Evolutionary conservation across 768 basidiomycete genomes (phyloP), one percentile per base, ranked within the genome.

Genomic region (Suillus hirtellus): DNA sequence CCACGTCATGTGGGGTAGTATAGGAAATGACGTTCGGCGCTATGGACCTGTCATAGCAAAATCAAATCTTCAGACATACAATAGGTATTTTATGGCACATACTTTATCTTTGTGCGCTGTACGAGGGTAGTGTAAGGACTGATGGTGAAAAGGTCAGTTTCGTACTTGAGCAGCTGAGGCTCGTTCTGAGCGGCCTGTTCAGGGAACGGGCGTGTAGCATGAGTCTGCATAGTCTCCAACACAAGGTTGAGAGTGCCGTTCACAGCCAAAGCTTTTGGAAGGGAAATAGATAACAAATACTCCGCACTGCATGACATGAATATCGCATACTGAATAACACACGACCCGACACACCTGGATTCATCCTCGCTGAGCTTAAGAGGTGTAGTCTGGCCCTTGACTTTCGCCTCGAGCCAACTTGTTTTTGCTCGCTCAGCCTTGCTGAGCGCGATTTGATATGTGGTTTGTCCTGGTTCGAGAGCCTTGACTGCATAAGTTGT

Each of bases 51-150:
- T 58, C 40, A 42, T 19, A 17, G 19, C 1, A 54, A 12, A 34
- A 55, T 59, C 8, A 56, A 58, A 50, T 66, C 35, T 64, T 54
- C 58, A 64, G 24, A 43, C 21, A 52, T 50, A 60, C 49, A 62
- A 42, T 4, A 60, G 24, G 38, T 34, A 34, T 6, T 58, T 62
- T 34, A 37, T 46, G 19, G 27, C 2, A 78, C 89, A 53, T 69
- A 95, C 95, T 87, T 87, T 67, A 97, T 75, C 80, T 96, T 97
- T 21, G 92, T 90, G 53, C 93, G 85, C 75, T 96, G 94, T 24
- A 92, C 86, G 52, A 83, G 76, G 27, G 94, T 94, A 38, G 79
- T 73, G 73, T 97, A 98, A 44, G 92, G 91, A 71, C 92, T 95
- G 63, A 93, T 78, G 21, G 96, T 87, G 72, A 95, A 89, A 11